These are phyloP conservation scores for Colletotrichum sojae DNA, from an alignment of 2,329 filamentous ascomycete genomes.

Conservation along the genomic window DNA sequence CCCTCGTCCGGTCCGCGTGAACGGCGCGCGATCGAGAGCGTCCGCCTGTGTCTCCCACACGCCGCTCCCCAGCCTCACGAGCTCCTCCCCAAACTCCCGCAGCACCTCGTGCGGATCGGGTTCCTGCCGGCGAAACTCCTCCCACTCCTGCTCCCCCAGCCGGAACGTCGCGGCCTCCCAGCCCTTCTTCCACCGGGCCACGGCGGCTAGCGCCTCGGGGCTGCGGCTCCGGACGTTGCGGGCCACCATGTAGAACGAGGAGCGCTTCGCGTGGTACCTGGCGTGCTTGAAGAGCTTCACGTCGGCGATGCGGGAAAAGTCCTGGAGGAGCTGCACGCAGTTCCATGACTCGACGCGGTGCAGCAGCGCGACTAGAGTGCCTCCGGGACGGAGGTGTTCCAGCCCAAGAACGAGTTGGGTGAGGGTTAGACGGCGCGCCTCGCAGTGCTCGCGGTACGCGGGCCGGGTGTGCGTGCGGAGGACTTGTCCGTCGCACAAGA, in stretches of 20 bases:
- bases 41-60: constrained; percentile 55
- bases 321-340: constrained; percentile 53
- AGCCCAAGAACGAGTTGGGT: constrained; percentile 62
- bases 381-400: constrained; percentile 59
- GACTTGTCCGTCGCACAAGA: constrained; percentile 64
- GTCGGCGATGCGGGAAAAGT: not conserved
- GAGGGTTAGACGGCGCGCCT: constrained; percentile 54
- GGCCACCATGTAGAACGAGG: constrained; percentile 69
- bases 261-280: constrained; percentile 55
- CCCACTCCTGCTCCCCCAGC: constrained; percentile 36
- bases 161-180: constrained; percentile 59
- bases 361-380: constrained; percentile 65
- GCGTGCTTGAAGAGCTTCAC: not conserved
- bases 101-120: constrained; percentile 47
- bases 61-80: constrained; percentile 48
- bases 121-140: constrained; percentile 1
- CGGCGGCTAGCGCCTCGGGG: constrained; percentile 50
- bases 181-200: constrained; percentile 56
- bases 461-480: constrained; percentile 55
- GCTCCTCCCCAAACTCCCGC: constrained; percentile 51
- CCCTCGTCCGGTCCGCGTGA: constrained; percentile 41
- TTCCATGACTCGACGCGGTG: constrained; percentile 62
- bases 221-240: constrained; percentile 53
- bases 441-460: constrained; percentile 50
- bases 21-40: constrained; percentile 48